Base-by-base conservation (phyloP, 768 basidiomycete species). In the Naganishia kalamii region DNA sequence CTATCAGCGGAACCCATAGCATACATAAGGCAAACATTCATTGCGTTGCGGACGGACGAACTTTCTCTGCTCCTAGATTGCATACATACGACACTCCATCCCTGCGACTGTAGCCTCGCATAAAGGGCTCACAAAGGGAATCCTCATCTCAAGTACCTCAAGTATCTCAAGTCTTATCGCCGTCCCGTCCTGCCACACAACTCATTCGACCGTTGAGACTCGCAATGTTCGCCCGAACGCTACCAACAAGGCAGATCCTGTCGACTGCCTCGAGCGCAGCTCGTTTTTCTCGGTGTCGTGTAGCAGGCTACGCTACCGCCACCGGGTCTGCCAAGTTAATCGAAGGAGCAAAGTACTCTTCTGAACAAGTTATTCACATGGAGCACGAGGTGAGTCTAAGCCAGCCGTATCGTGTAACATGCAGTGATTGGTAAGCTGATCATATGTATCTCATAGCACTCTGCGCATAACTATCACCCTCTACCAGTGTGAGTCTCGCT, bases 381-480 rank as follows among this genome's bases (percentile, higher is more conserved):
- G 92, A 97, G 77, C 84, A 90, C 70, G 83, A 88, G 73, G 91
- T 92, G 78, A 83, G 88, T 83, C 50, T 47, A 51, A 48, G n/a
- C n/a, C n/a, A n/a, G n/a, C n/a, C 37, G 63, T 43, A 19, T 51
- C 57, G 59, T 32, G 47, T 25, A 21, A 29, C 49, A 19, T 47
- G 12, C 3, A 50, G 2, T 8, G n/a, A 41, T 8, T 12, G 32
- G 17, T 27, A 50, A 21, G 37, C 6, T 32, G 23, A 35, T 49
- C 72, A 71, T 60, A 74, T 72, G 70, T 65, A 67, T 62, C 65
- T 68, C 65, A 65, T 60, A 65, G 70, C 63, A 68, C 70, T 81
- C 80, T 80, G 80, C 80, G 75, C 81, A 74, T 70, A 97, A 94
- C 80, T 97, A 98, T 77, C 92, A 96, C 75, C 93, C 96, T 0